These are phyloP conservation scores for Cystobasidiaceae sp. DNA, from an alignment of 1,284 basidiomycete genomes.

Conservation along the genomic window DNA sequence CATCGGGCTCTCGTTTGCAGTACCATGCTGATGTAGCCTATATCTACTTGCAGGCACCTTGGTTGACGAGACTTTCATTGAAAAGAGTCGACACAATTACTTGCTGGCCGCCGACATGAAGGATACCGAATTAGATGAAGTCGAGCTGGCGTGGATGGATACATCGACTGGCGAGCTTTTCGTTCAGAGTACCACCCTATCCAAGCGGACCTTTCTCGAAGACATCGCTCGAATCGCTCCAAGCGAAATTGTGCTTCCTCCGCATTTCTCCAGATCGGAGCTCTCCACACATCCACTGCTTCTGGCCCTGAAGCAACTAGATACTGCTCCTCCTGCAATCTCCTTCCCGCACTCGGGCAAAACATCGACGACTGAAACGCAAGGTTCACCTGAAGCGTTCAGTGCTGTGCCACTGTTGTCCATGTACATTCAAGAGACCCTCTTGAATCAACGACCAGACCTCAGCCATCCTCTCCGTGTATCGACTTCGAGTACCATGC, in stretches of 20 bases:
- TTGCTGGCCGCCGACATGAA: constrained; percentile 62
- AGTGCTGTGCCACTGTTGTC: constrained; percentile 33
- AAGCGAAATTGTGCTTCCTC: constrained; percentile 67
- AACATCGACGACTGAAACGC: not conserved
- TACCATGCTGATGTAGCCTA: not conserved
- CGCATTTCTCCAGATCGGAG: not conserved
- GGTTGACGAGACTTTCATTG: constrained; percentile 80
- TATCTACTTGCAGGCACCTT: constrained; percentile 54
- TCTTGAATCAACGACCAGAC: constrained; percentile 29
- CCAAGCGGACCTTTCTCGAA: constrained; percentile 58
- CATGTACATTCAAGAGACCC: constrained; percentile 36
- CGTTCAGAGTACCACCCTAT: constrained; percentile 58
- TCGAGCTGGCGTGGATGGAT: constrained; percentile 83
- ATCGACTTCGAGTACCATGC: constrained; percentile 28
- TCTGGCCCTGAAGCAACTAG: constrained; percentile 40
- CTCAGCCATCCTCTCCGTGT: constrained; percentile 28
- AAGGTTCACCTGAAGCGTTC: constrained; percentile 1
- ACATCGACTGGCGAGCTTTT: constrained; percentile 93
- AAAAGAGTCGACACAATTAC: constrained; percentile 79
- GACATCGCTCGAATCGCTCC: constrained; percentile 77
- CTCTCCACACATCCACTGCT: constrained; percentile 15
- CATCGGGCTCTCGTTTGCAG: not conserved
- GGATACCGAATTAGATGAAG: constrained; percentile 38
- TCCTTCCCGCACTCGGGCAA: constrained; percentile 19
- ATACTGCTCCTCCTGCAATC: constrained; percentile 56